Percentiles rank a stretch among this genome's conserved stretches.
phyloP scores from a whole-genome alignment of 2,329 filamentous ascomycete genomes.

The Curvularia sp. region DNA sequence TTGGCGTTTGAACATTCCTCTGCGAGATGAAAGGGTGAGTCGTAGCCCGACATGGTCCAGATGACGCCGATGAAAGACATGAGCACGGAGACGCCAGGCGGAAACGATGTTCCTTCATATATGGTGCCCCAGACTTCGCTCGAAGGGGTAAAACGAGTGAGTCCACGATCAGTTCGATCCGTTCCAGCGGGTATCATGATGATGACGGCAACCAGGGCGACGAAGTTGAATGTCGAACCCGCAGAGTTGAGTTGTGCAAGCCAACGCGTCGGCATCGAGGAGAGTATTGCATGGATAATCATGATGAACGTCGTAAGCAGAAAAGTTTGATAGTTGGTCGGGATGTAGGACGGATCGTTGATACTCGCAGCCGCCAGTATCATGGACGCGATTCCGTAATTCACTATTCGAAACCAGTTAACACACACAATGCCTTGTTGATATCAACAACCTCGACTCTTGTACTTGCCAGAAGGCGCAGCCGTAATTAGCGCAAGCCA shows the following conservation, averaged over 20 bases:
- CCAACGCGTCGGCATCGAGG: slow-evolving; percentile 74
- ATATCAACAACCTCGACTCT: neutral
- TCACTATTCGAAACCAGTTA: slow-evolving; percentile 54
- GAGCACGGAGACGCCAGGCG: slow-evolving; percentile 70
- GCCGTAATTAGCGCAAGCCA: slow-evolving; percentile 72
- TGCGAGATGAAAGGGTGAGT: slow-evolving; percentile 74
- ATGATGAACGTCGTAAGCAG: slow-evolving; percentile 72
- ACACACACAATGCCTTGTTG: neutral
- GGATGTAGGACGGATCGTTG: slow-evolving; percentile 68
- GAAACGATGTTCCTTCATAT: slow-evolving; percentile 71
- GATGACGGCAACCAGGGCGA: slow-evolving; percentile 70
- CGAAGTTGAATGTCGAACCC: slow-evolving; percentile 74
- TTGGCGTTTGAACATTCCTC: slow-evolving; percentile 79
- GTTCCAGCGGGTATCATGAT: slow-evolving; percentile 72
- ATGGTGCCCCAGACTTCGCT: slow-evolving; percentile 70
- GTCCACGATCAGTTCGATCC: slow-evolving; percentile 58
- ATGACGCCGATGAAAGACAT: slow-evolving; percentile 77
- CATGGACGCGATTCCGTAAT: slow-evolving; percentile 73
- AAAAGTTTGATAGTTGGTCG: slow-evolving; percentile 71
- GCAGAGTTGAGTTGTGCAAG: slow-evolving; percentile 74
- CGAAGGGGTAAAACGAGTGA: slow-evolving; percentile 65
- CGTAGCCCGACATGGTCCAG: slow-evolving; percentile 74
- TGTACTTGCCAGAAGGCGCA: slow-evolving; percentile 61
- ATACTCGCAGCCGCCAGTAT: slow-evolving; percentile 75
- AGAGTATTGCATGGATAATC: slow-evolving; percentile 71